Conservation (phyloP, 2,329 filamentous ascomycete species). For the Penicillium sp. region DNA sequence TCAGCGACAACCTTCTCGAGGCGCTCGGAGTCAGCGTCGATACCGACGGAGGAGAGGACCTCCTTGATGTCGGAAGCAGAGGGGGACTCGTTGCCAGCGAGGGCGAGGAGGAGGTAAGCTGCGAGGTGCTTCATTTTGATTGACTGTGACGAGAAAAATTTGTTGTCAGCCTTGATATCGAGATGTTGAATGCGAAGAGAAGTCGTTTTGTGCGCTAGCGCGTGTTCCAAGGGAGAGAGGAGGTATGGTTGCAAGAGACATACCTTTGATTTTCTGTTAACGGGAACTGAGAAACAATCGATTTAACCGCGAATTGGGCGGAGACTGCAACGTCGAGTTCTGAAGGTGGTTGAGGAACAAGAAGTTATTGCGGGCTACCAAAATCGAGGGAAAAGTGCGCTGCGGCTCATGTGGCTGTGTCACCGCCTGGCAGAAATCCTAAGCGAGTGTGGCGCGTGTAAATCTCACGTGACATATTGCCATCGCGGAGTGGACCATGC, state of each 20-base stretch:
- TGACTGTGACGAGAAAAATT: slow-evolving; percentile 19
- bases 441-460: slow-evolving; percentile 44
- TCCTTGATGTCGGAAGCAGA: slow-evolving; percentile 82
- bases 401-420: slow-evolving; percentile 43
- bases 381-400: slow-evolving; percentile 46
- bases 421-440: slow-evolving; percentile 32
- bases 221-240: background rate
- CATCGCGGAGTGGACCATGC: slow-evolving; percentile 27
- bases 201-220: slow-evolving; percentile 1
- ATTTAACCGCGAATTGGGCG: slow-evolving; percentile 98
- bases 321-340: slow-evolving; percentile 99
- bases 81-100: slow-evolving; percentile 88
- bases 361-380: slow-evolving; percentile 25
- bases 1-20: slow-evolving; percentile 85
- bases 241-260: slow-evolving; percentile 15
- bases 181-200: slow-evolving; percentile 12
- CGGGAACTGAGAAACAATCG: slow-evolving; percentile 78
- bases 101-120: slow-evolving; percentile 95
- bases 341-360: slow-evolving; percentile 45
- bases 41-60: slow-evolving; percentile 90
- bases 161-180: slow-evolving; percentile 26
- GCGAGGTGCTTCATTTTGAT: slow-evolving; percentile 99
- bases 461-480: slow-evolving; percentile 32
- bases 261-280: slow-evolving; percentile 36
- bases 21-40: slow-evolving; percentile 88